Base-by-base conservation (phyloP, 2,329 filamentous ascomycete species). In the Nigrograna mackinnonii region DNA sequence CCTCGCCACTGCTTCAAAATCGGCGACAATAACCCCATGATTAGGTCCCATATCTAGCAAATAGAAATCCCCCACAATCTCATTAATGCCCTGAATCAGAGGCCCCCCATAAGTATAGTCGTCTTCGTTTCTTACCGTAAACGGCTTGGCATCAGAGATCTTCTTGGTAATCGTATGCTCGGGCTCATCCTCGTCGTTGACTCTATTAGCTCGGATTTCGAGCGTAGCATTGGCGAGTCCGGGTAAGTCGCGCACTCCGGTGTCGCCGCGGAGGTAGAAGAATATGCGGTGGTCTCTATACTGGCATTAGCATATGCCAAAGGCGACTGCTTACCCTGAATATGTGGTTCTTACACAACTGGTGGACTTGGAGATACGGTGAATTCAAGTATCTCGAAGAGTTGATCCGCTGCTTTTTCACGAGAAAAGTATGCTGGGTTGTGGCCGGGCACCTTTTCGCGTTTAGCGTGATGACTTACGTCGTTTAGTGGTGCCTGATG, bases 1-100 rank as follows among this genome's bases (percentile, higher is more conserved):
- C 33, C 42, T 45, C 37, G 42, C 42, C 21, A 45, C 42, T 22
- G 32, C 42, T 33, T 41, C 42, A 37, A 45, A 19, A 35, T 45
- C 42, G 17, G 41, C 4, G 7, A 18, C 24, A 32, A 41, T 37
- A 45, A 18, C 37, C 22, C 37, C 37, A 33, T 41, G 37, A 7
- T 20, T 14, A 28, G 16, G 6, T 22, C 37, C 37, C 24, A 45
- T 7, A 28, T 34, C 37, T 16, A 32, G 17, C 14, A 41, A 5
- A 5, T 5, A 37, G 5, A 41, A 4, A 24, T 41, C 42, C 11
- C 42, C 42, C n/a, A 41, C 42, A 5, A 41, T 45, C 24, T 45
- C 42, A 41, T 45, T 41, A 5, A 17, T 16, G 22, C 42, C 42
- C n/a, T 40, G 5, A 19, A 45, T 21, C 4, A 45, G 33, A 32